These are phyloP conservation scores for Neonectria coccinea DNA, from an alignment of 2,329 filamentous ascomycete genomes.

Conservation along the genomic window DNA sequence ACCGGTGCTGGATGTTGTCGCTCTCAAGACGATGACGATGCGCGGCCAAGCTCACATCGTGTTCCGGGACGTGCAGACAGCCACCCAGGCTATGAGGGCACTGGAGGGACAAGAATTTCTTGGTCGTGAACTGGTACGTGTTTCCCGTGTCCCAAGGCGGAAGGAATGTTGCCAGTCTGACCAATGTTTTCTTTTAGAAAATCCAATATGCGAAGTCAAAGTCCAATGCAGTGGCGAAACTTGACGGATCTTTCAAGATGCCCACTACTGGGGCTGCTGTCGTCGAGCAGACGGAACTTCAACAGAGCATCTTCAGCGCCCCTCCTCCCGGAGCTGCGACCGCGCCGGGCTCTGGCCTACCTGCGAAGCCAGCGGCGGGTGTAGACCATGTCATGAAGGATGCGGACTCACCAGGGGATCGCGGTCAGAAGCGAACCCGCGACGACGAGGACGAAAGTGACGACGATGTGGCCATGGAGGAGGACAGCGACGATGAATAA, in stretches of 20 bases:
- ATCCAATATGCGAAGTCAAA: constrained; percentile 92
- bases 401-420: constrained; percentile 64
- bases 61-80: constrained; percentile 89
- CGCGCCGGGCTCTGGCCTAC: constrained; percentile 54
- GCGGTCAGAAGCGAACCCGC: constrained; percentile 77
- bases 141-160: neutral
- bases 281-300: constrained; percentile 77
- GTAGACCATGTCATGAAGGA: constrained; percentile 63
- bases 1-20: constrained; percentile 90
- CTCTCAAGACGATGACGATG: constrained; percentile 91
- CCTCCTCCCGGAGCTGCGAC: constrained; percentile 64
- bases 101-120: constrained; percentile 89
- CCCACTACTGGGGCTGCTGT: constrained; percentile 66
- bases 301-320: constrained; percentile 84
- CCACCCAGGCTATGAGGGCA: constrained; percentile 91
- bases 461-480: constrained; percentile 76
- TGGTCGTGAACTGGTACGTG: constrained; percentile 83
- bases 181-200: constrained; percentile 67
- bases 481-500: constrained; percentile 79
- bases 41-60: constrained; percentile 95
- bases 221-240: constrained; percentile 87
- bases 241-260: constrained; percentile 89
- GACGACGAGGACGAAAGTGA: constrained; percentile 76
- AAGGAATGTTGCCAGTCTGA: constrained; percentile 16
- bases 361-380: constrained; percentile 62